Evolutionary conservation across 2,329 filamentous ascomycete genomes (phyloP).

Genomic region (Didymella arachidicola): DNA sequence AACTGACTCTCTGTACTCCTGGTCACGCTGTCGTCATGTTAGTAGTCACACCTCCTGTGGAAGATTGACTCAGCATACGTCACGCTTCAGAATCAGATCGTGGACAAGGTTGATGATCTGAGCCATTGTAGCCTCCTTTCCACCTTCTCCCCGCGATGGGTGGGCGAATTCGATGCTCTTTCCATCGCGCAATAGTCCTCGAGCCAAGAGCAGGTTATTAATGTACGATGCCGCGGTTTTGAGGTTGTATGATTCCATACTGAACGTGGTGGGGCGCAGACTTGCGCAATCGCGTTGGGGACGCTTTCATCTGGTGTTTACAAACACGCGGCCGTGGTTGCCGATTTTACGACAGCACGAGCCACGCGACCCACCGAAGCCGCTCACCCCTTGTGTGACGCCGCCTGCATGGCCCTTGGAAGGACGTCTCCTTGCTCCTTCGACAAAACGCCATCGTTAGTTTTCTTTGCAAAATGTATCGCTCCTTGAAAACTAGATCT

Average conservation of each 20-base stretch:
- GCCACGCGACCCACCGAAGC: background rate
- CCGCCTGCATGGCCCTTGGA: background rate
- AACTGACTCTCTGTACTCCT: constrained; percentile 84
- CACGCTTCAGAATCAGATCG: constrained; percentile 87
- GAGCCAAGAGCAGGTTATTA: constrained; percentile 70
- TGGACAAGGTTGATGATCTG: constrained; percentile 92
- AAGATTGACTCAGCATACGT: constrained; percentile 64
- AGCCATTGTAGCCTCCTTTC: constrained; percentile 75
- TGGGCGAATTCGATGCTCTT: constrained; percentile 83
- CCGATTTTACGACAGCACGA: constrained; percentile 17
- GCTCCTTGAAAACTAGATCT: background rate
- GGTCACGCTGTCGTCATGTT: constrained; percentile 72
- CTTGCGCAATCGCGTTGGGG: constrained; percentile 16
- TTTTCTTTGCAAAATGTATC: background rate
- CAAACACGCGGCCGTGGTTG: constrained; percentile 14
- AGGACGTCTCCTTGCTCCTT: background rate
- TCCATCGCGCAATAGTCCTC: constrained; percentile 68
- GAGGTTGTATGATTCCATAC: constrained; percentile 60
- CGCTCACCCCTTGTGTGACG: background rate
- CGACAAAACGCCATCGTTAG: background rate
- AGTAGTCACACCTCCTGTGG: constrained; percentile 12
- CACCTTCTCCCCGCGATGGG: constrained; percentile 69
- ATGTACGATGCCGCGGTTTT: constrained; percentile 69
- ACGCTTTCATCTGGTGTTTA: constrained; percentile 18
- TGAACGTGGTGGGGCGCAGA: constrained; percentile 38